These are phyloP conservation scores for Solanum medicagineum DNA, from an alignment of 257 asterid genomes.

Conservation along the genomic window DNA sequence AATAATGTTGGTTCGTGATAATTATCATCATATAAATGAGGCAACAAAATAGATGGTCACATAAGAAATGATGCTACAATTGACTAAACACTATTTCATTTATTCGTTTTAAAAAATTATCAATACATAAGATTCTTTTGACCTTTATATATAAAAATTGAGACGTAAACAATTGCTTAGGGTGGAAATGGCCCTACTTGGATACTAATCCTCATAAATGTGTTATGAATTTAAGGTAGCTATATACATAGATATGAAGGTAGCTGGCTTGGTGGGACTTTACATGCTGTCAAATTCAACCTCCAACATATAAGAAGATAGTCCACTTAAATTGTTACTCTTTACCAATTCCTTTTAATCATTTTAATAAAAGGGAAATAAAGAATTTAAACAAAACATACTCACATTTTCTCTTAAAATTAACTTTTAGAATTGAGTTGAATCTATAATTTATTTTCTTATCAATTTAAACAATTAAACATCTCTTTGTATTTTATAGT, in stretches of 20 bases:
- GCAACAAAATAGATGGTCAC: too few relatives aligned
- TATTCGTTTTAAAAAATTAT: too few relatives aligned
- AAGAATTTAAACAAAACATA: too few relatives aligned
- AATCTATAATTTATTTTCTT: background rate
- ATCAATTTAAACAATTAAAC: background rate
- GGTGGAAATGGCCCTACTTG: background rate
- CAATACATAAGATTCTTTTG: too few relatives aligned
- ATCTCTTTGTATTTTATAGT: background rate
- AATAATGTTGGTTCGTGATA: too few relatives aligned
- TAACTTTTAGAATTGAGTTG: background rate
- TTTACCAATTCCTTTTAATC: too few relatives aligned
- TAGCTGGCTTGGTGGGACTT: background rate
- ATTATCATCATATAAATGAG: too few relatives aligned
- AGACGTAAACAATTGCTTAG: too few relatives aligned
- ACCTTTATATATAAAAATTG: too few relatives aligned
- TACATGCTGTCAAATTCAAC: background rate
- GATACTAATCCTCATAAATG: background rate
- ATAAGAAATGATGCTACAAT: too few relatives aligned
- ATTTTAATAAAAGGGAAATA: too few relatives aligned
- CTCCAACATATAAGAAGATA: background rate
- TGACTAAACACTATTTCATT: too few relatives aligned
- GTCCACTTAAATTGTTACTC: background rate
- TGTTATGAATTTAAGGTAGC: background rate
- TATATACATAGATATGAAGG: background rate
- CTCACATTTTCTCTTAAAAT: background rate